A percentile compares a stretch with the other conserved stretches of the same genome.
phyloP scores from a whole-genome alignment of 139 green algal genomes.

The Mesotaenium endlicherianum region DNA sequence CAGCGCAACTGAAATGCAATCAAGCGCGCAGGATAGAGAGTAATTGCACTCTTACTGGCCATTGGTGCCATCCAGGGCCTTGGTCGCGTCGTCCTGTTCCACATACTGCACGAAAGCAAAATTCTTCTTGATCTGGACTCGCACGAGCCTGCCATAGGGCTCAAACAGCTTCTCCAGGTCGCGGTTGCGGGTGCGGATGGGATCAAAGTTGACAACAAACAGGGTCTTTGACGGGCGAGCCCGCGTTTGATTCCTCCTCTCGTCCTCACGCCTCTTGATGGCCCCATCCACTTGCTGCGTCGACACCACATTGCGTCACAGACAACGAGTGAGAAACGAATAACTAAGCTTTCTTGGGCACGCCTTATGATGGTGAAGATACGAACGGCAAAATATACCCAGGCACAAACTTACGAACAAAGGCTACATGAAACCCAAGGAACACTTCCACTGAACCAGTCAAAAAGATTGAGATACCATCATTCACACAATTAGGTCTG shows the following conservation, averaged over 20 bases:
- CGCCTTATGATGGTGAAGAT: too few species aligned
- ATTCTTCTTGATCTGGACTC: conserved; percentile 51
- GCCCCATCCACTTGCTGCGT: conserved; percentile 18
- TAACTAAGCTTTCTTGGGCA: too few species aligned
- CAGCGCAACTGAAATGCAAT: not conserved
- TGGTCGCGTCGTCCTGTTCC: conserved; percentile 33
- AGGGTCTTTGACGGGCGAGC: conserved; percentile 33
- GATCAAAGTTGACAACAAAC: conserved; percentile 58
- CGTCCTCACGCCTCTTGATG: conserved; percentile 40
- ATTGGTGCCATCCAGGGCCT: conserved; percentile 39
- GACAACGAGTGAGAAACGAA: too few species aligned
- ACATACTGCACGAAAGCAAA: conserved; percentile 56
- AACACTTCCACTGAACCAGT: too few species aligned
- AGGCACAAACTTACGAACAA: too few species aligned
- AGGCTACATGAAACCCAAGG: too few species aligned
- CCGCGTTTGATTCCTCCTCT: not conserved
- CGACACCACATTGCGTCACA: too few species aligned
- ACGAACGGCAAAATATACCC: too few species aligned
- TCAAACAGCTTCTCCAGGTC: conserved; percentile 50
- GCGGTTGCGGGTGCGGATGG: not conserved
- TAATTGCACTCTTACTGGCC: not conserved
- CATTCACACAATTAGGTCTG: too few species aligned
- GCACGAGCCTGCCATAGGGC: conserved; percentile 35
- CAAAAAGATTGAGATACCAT: too few species aligned
- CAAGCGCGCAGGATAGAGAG: not conserved